A percentile compares a stretch with the other conserved stretches of the same genome.
These are phyloP conservation scores for Phyllosticta capitalensis DNA, from an alignment of 2,329 filamentous ascomycete genomes.

Conservation along the genomic window DNA sequence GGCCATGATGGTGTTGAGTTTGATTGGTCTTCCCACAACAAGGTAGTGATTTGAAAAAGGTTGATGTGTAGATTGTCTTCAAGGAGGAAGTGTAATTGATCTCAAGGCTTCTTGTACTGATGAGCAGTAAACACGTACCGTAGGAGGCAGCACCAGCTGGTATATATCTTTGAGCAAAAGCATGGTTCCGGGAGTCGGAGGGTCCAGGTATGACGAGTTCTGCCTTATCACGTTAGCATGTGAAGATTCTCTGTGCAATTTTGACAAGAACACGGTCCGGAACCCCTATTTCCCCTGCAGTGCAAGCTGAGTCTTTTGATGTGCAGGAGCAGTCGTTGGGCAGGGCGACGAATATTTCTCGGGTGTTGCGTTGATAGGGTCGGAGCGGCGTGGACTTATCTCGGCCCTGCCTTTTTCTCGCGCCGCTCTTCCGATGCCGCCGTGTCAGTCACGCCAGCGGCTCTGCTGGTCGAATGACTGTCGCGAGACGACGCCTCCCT, in stretches of 20 bases:
- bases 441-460: background rate
- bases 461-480: background rate
- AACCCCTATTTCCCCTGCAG: background rate
- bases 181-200: background rate
- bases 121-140: background rate
- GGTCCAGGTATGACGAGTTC: background rate
- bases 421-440: background rate
- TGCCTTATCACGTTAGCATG: background rate
- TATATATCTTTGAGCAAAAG: background rate
- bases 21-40: background rate
- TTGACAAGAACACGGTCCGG: background rate
- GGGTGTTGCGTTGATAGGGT: background rate
- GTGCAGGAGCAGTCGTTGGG: background rate
- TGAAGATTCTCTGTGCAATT: background rate
- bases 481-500: background rate
- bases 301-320: background rate
- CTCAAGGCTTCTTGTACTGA: background rate
- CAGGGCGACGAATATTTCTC: background rate
- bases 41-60: background rate
- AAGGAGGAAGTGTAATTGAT: background rate
- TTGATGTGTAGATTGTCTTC: background rate
- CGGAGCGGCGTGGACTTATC: background rate
- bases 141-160: background rate
- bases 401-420: background rate
- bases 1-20: conserved; percentile 35